phyloP scores from a whole-genome alignment of 805 yeast genomes.

The Candida boidinii region DNA sequence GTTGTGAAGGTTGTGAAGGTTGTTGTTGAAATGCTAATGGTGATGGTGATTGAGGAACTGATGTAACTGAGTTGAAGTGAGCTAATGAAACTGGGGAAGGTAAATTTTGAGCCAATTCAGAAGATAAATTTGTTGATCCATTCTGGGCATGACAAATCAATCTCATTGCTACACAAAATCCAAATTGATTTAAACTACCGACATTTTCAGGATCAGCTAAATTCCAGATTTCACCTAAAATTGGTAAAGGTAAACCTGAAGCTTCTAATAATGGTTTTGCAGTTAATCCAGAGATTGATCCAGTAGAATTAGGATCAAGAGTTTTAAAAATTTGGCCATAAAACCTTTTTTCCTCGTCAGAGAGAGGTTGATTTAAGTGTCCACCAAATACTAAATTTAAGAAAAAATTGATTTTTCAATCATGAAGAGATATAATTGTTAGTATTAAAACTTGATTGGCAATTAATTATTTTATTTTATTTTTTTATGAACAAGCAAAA shows the following conservation, averaged over 20 bases:
- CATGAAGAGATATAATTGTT: too few species aligned
- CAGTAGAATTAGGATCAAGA: conserved; percentile 71
- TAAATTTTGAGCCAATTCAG: conserved; percentile 40
- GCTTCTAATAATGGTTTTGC: conserved; percentile 79
- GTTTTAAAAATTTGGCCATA: conserved; percentile 71
- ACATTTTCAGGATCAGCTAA: conserved; percentile 81
- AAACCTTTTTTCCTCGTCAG: conserved; percentile 68
- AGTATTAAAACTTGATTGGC: too few species aligned
- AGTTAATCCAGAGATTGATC: conserved; percentile 81
- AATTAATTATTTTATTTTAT: too few species aligned
- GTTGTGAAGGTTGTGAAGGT: conserved; percentile 26
- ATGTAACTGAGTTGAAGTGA: conserved; percentile 38
- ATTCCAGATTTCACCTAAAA: conserved; percentile 90
- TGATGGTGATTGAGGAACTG: too few species aligned
- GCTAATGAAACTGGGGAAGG: conserved; percentile 61
- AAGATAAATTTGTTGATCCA: conserved; percentile 49
- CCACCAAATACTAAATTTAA: conserved; percentile 7
- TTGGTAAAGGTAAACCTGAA: conserved; percentile 70
- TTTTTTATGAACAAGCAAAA: too few species aligned
- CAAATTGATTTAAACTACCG: conserved; percentile 75
- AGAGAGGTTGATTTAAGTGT: conserved; percentile 28
- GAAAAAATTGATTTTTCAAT: too few species aligned
- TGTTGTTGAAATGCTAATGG: conserved; percentile 29
- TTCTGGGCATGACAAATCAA: conserved; percentile 80
- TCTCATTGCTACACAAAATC: conserved; percentile 82